Evolutionary conservation across 2,329 filamentous ascomycete species (phyloP).

Genomic region (Penicillium crustosum): DNA sequence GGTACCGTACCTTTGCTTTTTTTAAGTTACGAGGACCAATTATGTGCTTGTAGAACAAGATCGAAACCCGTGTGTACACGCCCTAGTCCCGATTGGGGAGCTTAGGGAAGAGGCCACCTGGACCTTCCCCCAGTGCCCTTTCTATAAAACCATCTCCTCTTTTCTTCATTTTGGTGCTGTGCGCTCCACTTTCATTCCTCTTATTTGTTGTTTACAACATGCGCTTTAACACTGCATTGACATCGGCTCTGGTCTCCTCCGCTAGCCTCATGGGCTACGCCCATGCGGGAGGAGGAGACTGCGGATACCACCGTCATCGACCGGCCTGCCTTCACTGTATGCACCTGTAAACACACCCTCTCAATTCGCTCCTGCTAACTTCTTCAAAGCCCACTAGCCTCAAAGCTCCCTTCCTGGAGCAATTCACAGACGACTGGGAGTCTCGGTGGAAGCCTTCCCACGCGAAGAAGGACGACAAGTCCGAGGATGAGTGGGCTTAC

Average conservation of each 20-base stretch:
- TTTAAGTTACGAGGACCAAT: no score
- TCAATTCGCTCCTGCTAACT: constrained; percentile 4
- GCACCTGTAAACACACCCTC: constrained; percentile 35
- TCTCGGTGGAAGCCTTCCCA: constrained; percentile 89
- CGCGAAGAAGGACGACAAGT: constrained; percentile 90
- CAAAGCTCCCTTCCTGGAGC: constrained; percentile 94
- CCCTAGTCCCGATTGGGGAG: constrained; percentile 27
- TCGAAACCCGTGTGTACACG: constrained; percentile 11
- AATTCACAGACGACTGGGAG: constrained; percentile 97
- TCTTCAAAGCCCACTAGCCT: constrained; percentile 75
- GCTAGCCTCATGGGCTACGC: constrained; percentile 67
- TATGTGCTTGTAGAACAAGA: constrained; percentile 5
- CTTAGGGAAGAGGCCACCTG: constrained; percentile 47
- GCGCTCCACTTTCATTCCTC: constrained; percentile 16
- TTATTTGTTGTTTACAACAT: constrained; percentile 54
- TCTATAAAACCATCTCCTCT: constrained; percentile 35
- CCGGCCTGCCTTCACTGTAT: constrained; percentile 84
- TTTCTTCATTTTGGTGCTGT: constrained; percentile 18
- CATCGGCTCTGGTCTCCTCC: constrained; percentile 67
- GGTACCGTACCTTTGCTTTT: no score
- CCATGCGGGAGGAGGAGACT: constrained; percentile 64
- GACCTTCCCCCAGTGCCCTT: constrained; percentile 31
- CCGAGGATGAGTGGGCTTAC: constrained; percentile 92
- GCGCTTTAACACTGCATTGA: constrained; percentile 80
- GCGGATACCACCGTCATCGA: constrained; percentile 58